Conservation (phyloP, 768 basidiomycete species). For the Calocybe indica region DNA sequence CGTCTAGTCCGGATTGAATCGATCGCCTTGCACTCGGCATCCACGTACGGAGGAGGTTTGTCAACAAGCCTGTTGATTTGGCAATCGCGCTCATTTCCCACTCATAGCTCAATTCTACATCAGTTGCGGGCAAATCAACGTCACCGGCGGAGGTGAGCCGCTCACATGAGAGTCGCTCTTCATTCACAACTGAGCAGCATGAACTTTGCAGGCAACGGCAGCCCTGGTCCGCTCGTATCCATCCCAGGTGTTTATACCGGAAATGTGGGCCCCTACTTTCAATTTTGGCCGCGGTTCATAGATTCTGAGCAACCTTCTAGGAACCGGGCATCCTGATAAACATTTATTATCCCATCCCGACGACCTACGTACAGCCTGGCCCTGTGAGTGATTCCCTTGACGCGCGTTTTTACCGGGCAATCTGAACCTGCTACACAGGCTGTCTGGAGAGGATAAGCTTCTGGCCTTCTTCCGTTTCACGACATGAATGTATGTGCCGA, state of each 20-base stretch:
- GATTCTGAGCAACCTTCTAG: constrained; percentile 1
- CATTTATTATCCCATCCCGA: constrained; percentile 19
- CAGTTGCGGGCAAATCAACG: constrained; percentile 33
- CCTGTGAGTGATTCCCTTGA: constrained; percentile 12
- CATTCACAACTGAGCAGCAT: neutral
- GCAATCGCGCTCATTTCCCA: neutral
- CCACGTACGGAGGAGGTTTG: constrained; percentile 26
- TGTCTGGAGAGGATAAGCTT: too few species aligned
- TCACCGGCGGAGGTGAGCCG: constrained; percentile 28
- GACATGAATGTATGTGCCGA: too few species aligned
- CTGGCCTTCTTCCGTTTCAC: too few species aligned
- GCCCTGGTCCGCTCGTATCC: constrained; percentile 18
- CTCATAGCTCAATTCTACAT: constrained; percentile 25
- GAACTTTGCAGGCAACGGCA: constrained; percentile 15
- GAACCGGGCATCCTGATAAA: constrained; percentile 18
- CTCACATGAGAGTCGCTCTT: constrained; percentile 3
- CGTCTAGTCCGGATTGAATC: constrained; percentile 27
- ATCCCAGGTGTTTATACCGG: constrained; percentile 24
- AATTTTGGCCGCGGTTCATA: neutral
- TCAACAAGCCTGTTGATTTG: constrained; percentile 7
- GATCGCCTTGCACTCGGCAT: constrained; percentile 34
- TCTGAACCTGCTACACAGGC: too few species aligned
- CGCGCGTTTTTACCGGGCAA: too few species aligned
- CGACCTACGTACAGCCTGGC: constrained; percentile 18
- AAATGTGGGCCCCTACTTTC: constrained; percentile 9